Percentiles rank a stretch among this genome's conserved stretches.
Evolutionary conservation across 129 eudicot species (phyloP).

Genomic region (Mikania micrantha): DNA sequence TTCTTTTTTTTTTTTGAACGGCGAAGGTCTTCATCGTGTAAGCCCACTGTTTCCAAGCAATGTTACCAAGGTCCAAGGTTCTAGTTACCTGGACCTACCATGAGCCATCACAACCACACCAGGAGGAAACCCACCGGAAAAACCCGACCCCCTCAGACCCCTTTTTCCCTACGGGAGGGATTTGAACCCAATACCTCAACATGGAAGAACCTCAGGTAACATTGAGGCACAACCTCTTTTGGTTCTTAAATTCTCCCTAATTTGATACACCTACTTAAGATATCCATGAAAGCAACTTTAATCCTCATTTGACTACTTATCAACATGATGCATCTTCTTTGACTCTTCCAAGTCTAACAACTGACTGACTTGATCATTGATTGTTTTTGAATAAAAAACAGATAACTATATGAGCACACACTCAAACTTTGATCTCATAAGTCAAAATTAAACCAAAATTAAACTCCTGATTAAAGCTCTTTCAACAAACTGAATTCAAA

Average conservation of each 20-base stretch:
- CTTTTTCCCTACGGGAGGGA: too few species aligned
- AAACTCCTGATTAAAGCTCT: not conserved
- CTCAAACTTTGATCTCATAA: not conserved
- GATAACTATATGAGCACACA: not conserved
- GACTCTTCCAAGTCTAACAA: not conserved
- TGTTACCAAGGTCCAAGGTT: too few species aligned
- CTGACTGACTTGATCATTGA: not conserved
- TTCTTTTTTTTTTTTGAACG: too few species aligned
- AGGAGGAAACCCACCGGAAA: too few species aligned
- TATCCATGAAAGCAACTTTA: not conserved
- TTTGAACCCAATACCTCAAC: too few species aligned
- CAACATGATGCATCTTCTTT: not conserved
- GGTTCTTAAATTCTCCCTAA: not conserved
- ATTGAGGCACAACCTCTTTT: too few species aligned
- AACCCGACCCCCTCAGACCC: too few species aligned
- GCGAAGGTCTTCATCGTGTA: too few species aligned
- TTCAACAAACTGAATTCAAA: not conserved
- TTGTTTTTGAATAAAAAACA: not conserved
- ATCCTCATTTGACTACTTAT: not conserved
- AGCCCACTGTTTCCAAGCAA: too few species aligned
- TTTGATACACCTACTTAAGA: not conserved
- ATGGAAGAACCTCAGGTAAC: too few species aligned
- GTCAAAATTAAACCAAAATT: not conserved
- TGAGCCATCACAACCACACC: too few species aligned
- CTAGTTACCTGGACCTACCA: too few species aligned